Base-by-base conservation (phyloP, 768 basidiomycete genomes). In the Hericium alpestre region DNA sequence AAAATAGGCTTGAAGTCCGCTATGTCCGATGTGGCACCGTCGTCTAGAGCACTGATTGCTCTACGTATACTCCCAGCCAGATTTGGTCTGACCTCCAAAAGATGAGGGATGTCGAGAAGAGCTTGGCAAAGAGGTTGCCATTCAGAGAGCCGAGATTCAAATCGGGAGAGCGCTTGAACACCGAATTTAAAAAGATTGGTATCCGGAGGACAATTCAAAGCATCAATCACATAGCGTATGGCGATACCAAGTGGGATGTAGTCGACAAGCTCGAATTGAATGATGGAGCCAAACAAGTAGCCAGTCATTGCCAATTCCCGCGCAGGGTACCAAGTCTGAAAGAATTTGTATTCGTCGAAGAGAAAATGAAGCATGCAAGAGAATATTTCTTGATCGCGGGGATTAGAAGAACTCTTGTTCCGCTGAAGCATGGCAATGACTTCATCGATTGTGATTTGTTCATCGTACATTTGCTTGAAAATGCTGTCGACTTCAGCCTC, bases 351-450 rank as follows among this genome's bases (percentile, higher is more conserved):
- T 73, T 99, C 96, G 81, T 98, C 96, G 72, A 99, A 97, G 47
- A 99, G 82, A 77, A 96, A 95, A 74, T 97, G 94, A 53, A 99
- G 86, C 85, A 96, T 96, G 81, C 93, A 97, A n/a, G 93, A 96
- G 68, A 97, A 97, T 60, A 96, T 83, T 72, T 98, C 93, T 68
- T 95, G 92, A 64, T 97, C 93, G 56, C 85, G 83, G 48, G 85
- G 72, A 63, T 87, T 90, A 37, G 81, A 77, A 32, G 93, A 94
- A 52, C 79, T 81, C 67, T 94, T 93, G 74, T 85, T 82, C 55
- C 84, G 81, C 71, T 90, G 87, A 25, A 99, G 83, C 73, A 93
- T 84, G 25, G 80, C 73, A 59, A 97, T 89, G 61, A 98, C 93
- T 60, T 95, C 90, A 69, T 98, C 95, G 65, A 98, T 92, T 56